Percentiles rank a stretch among this genome's conserved stretches.
phyloP scores from a whole-genome alignment of 108 stramenopile species.

The Cyclostephanos tholiformis region DNA sequence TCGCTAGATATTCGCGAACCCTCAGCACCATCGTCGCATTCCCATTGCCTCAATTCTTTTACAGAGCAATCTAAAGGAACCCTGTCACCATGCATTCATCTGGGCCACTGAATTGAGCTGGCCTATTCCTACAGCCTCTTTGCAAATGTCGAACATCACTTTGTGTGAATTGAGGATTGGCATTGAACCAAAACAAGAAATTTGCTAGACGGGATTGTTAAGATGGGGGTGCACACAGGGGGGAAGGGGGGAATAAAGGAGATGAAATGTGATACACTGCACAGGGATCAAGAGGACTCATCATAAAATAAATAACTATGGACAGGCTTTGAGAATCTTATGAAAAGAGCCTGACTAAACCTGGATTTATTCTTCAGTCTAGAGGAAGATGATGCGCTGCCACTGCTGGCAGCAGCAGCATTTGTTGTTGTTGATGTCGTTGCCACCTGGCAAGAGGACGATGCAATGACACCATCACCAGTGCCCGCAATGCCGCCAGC shows the following conservation, averaged over 20 bases:
- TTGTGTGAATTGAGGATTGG: not conserved
- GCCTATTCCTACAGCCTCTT: conserved; percentile 85
- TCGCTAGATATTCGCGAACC: no score
- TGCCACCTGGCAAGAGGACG: conserved; percentile 9
- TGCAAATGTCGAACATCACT: conserved; percentile 83
- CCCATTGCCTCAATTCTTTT: no score
- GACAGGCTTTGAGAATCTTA: conserved; percentile 90
- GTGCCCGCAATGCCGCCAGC: conserved; percentile 17
- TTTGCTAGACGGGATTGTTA: no score
- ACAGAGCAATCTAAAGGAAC: no score
- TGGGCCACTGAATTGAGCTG: conserved; percentile 79
- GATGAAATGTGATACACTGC: not conserved
- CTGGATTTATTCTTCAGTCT: conserved; percentile 79
- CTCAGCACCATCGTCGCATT: no score
- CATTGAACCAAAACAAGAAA: not conserved
- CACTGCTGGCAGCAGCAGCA: not conserved
- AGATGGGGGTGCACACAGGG: not conserved
- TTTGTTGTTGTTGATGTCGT: not conserved
- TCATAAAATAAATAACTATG: conserved; percentile 58
- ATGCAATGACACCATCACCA: not conserved
- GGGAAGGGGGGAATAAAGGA: not conserved
- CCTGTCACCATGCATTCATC: no score
- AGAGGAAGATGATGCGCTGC: conserved; percentile 12
- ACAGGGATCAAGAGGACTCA: not conserved
- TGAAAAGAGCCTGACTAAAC: conserved; percentile 84